These are phyloP conservation scores for Uronychia binucleata DNA, from an alignment of 73 alveolate species.

Conservation along the genomic window DNA sequence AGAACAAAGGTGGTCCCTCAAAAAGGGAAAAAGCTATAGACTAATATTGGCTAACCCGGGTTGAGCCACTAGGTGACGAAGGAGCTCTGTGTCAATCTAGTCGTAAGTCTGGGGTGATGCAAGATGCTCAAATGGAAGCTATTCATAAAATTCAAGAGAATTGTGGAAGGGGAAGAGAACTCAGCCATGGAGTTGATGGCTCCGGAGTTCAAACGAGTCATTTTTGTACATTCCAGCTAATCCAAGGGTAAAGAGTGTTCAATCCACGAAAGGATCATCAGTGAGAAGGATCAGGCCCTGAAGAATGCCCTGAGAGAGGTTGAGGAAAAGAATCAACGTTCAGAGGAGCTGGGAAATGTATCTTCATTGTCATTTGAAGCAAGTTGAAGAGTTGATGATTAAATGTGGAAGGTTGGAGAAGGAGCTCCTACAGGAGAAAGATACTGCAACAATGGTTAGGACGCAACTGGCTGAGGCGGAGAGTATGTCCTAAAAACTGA, in stretches of 20 bases:
- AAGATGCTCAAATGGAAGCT: conserved; percentile 1
- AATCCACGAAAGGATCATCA: background rate
- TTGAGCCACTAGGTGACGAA: too few species aligned
- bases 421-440: background rate
- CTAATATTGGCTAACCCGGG: too few species aligned
- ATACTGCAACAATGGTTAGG: too few species aligned
- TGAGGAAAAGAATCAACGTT: background rate
- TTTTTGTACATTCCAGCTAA: background rate
- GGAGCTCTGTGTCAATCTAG: background rate
- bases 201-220: background rate
- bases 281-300: background rate
- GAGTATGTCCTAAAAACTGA: too few species aligned
- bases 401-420: background rate
- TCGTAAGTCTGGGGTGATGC: background rate
- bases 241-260: background rate
- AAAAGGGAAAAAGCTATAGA: too few species aligned
- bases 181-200: background rate
- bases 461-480: too few species aligned
- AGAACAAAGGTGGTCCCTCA: too few species aligned
- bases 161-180: background rate
- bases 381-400: background rate
- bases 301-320: background rate
- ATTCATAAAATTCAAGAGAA: too few species aligned
- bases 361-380: background rate
- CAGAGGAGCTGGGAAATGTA: background rate